Base-by-base conservation (phyloP, 2,329 filamentous ascomycete species). In the Fusarium sarcochroum region DNA sequence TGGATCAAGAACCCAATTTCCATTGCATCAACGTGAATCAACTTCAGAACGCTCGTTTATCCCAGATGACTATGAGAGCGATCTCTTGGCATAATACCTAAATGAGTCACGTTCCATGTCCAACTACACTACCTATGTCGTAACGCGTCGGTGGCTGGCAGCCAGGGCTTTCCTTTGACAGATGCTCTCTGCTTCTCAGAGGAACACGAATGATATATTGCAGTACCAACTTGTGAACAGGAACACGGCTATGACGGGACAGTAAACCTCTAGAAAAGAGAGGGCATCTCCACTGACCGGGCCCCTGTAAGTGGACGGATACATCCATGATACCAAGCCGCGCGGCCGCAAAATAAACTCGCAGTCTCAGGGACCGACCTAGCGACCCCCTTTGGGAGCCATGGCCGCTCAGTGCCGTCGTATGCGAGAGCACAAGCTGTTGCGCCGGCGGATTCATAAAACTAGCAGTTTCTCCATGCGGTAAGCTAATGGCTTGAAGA, bases 291-390 rank as follows among this genome's bases (percentile, higher is more conserved):
- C 64, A 55, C 64, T 65, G 32, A n/a, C 45, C 55, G 61, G 60
- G 60, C 54, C 65, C 63, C 50, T 57, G 62, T 41, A 38, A 69
- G 50, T 68, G 66, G 66, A 69, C 45, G 62, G 56, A 60, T 44
- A 60, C 46, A 53, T 41, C 59, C 47, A 65, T 65, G 52, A 58
- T 45, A 20, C 46, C 62, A 68, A 68, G 66, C 66, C 66, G 66
- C 66, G 66, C 66, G 66, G 60, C 66, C 65, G 46, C 66, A 68
- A 55, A 69, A 68, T 68, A 69, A 61, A 69, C 66, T 68, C 60
- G 38, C 64, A 65, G 65, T 65, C 64, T 68, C 59, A 68, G 64
- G 59, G 47, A 57, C 50, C 49, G 46, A 42, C 51, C 60, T 58
- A 57, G 46, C 49, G 41, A 42, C 51, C 60, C 59, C 58, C 34